Percentiles rank a stretch among this genome's conserved stretches.
These are phyloP conservation scores for Arabidopsis arenosa DNA, from an alignment of 345 rosid genomes.

Conservation along the genomic window DNA sequence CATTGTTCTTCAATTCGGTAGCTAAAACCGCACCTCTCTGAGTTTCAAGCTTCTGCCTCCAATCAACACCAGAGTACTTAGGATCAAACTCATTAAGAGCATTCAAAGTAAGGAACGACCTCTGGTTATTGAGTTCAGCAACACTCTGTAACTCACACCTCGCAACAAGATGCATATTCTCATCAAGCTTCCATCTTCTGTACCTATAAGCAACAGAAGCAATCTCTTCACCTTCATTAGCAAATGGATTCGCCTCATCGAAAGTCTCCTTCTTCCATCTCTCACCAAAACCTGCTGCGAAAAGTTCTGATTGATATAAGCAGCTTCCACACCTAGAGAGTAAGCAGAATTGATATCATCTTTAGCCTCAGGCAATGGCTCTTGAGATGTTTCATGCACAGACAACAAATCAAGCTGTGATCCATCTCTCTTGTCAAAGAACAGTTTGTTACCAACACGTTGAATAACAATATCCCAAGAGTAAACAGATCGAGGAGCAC, in stretches of 20 bases:
- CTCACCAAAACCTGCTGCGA: slow-evolving; percentile 84
- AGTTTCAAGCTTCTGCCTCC: slow-evolving; percentile 97
- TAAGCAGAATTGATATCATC: slow-evolving; percentile 46
- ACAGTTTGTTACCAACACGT: slow-evolving; percentile 87
- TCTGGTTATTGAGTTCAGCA: slow-evolving; percentile 77
- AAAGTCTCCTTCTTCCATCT: slow-evolving; percentile 81
- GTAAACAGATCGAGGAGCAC: slow-evolving; percentile 95
- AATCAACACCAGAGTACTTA: slow-evolving; percentile 94
- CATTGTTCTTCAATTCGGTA: slow-evolving; percentile 94
- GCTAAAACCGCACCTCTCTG: slow-evolving; percentile 98
- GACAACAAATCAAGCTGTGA: slow-evolving; percentile 92
- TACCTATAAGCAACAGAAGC: slow-evolving; percentile 96
- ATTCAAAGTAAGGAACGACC: slow-evolving; percentile 78
- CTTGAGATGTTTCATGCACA: slow-evolving; percentile 91
- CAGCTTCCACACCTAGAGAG: slow-evolving; percentile 85
- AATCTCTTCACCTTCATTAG: slow-evolving; percentile 90
- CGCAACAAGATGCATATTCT: slow-evolving; percentile 73
- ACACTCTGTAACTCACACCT: slow-evolving; percentile 96
- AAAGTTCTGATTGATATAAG: slow-evolving; percentile 43
- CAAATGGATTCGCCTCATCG: slow-evolving; percentile 92
- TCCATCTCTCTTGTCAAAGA: slow-evolving; percentile 90
- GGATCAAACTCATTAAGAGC: slow-evolving; percentile 97
- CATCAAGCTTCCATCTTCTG: slow-evolving; percentile 95
- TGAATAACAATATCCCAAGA: slow-evolving; percentile 96
- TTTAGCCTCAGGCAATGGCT: slow-evolving; percentile 57